Evolutionary conservation across 1,139 yeast species (phyloP).

Genomic region (Geotrichum reessii): DNA sequence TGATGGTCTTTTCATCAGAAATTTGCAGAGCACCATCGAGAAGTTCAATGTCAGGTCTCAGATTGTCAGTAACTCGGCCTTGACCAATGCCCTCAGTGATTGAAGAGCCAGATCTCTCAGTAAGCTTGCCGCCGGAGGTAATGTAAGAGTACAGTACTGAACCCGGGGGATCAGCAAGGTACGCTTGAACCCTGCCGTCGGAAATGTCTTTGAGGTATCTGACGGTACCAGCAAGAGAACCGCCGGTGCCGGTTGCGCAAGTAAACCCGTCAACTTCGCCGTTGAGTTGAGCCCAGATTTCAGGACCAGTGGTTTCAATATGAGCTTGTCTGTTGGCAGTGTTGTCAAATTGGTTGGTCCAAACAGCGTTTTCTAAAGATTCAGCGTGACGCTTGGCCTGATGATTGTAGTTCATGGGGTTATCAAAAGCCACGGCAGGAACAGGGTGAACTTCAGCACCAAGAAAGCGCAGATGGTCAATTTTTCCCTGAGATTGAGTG

Average conservation of each 20-base stretch:
- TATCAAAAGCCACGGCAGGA: conserved; percentile 78
- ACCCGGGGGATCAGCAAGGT: conserved; percentile 91
- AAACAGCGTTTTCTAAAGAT: conserved; percentile 63
- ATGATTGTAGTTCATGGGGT: conserved; percentile 79
- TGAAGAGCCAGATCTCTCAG: conserved; percentile 68
- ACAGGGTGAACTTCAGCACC: conserved; percentile 89
- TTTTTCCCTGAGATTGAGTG: conserved; percentile 74
- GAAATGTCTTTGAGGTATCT: conserved; percentile 66
- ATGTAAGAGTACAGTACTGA: conserved; percentile 76
- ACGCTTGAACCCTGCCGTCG: conserved; percentile 51
- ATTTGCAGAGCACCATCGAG: conserved; percentile 71
- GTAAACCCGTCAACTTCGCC: conserved; percentile 83
- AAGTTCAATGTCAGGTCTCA: conserved; percentile 64
- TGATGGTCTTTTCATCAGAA: conserved; percentile 67
- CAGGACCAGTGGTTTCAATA: conserved; percentile 89
- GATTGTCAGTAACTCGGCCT: conserved; percentile 82
- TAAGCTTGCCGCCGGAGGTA: conserved; percentile 55
- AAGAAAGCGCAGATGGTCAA: conserved; percentile 61
- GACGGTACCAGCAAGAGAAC: conserved; percentile 80
- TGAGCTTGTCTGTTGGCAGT: conserved; percentile 84
- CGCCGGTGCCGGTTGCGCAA: conserved; percentile 89
- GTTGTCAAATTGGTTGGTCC: conserved; percentile 91
- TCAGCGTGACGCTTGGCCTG: conserved; percentile 84
- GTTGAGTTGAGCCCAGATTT: conserved; percentile 78
- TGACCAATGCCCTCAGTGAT: conserved; percentile 96